phyloP scores from a whole-genome alignment of 1,284 basidiomycete genomes.

The Melampsora americana region DNA sequence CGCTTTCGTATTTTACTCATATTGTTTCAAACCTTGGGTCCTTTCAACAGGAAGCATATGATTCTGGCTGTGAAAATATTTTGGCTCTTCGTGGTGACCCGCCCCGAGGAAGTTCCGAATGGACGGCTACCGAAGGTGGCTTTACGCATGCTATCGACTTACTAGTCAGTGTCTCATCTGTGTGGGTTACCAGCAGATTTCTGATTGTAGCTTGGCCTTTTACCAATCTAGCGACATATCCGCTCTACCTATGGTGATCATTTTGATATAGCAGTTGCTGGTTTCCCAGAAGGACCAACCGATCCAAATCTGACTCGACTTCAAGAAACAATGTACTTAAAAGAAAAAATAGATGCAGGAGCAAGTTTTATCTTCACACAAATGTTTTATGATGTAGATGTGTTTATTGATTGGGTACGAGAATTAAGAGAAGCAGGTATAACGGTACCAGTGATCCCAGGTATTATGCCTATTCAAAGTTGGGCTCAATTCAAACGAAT shows the following conservation, averaged over 20 bases:
- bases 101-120: constrained; percentile 86
- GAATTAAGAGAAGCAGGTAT: constrained; percentile 80
- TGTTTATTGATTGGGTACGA: constrained; percentile 74
- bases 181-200: constrained; percentile 40
- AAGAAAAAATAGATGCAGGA: constrained; percentile 87
- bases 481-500: constrained; percentile 87
- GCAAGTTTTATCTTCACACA: constrained; percentile 96
- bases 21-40: background rate
- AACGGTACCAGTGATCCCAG: constrained; percentile 83
- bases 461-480: constrained; percentile 97
- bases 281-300: constrained; percentile 78
- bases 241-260: constrained; percentile 76
- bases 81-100: constrained; percentile 91
- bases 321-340: constrained; percentile 72
- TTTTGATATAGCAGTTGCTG: constrained; percentile 86
- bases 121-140: constrained; percentile 76
- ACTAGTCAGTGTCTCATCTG: constrained; percentile 57
- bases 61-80: constrained; percentile 80
- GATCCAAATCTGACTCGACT: constrained; percentile 59
- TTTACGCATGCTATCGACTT: constrained; percentile 88
- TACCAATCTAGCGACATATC: constrained; percentile 64
- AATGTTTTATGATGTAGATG: constrained; percentile 90
- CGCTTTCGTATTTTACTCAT: background rate
- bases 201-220: constrained; percentile 53
- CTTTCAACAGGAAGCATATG: constrained; percentile 67